Evolutionary conservation across 2,329 filamentous ascomycete species (phyloP).

Genomic region (Exophiala sp.): DNA sequence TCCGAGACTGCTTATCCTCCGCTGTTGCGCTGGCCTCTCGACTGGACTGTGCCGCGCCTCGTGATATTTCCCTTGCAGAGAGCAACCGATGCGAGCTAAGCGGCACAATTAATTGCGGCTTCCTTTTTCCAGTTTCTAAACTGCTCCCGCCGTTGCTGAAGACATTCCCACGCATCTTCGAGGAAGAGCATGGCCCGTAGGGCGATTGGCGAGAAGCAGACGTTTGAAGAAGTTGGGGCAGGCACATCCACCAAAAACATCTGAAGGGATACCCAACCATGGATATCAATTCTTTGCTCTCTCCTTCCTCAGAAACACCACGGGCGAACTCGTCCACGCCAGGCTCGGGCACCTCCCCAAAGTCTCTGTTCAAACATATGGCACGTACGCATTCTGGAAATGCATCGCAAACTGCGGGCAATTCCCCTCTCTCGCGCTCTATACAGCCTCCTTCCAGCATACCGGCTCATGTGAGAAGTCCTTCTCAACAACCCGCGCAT

Average conservation of each 20-base stretch:
- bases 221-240: slow-evolving; percentile 14
- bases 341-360: slow-evolving; percentile 33
- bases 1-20: background rate
- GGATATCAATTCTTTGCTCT: slow-evolving; percentile 28
- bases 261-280: slow-evolving; percentile 8
- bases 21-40: no score
- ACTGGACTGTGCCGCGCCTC: no score
- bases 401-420: slow-evolving; percentile 29
- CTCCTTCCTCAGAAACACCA: slow-evolving; percentile 21
- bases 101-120: background rate
- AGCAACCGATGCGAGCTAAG: background rate
- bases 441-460: slow-evolving; percentile 29
- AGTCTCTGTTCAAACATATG: slow-evolving; percentile 36
- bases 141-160: background rate
- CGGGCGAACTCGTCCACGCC: slow-evolving; percentile 17
- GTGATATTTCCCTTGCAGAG: background rate
- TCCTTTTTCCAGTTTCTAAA: background rate
- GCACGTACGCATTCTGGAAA: slow-evolving; percentile 34
- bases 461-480: slow-evolving; percentile 36
- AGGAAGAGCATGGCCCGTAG: slow-evolving; percentile 11
- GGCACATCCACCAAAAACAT: background rate
- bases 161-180: background rate
- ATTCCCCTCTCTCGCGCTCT: slow-evolving; percentile 40
- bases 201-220: background rate
- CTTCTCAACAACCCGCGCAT: slow-evolving; percentile 35